These are phyloP conservation scores for Ustilago cynodontis DNA, from an alignment of 1,284 basidiomycete species.

Conservation along the genomic window DNA sequence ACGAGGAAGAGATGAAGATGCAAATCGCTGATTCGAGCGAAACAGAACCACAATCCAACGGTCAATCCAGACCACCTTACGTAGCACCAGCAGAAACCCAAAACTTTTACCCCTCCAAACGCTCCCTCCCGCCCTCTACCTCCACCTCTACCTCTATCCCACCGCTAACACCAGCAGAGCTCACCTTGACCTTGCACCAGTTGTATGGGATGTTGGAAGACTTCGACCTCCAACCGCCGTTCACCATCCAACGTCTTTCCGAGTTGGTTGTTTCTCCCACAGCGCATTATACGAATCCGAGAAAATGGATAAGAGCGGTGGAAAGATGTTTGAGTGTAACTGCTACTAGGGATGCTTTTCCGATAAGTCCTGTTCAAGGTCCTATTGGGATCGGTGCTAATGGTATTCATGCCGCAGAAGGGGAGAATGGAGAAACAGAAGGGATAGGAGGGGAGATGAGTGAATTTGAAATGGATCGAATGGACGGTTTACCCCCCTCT, in stretches of 20 bases:
- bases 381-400: conserved; percentile 9
- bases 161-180: conserved; percentile 2
- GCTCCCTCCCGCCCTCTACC: conserved; percentile 1
- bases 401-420: conserved; percentile 1
- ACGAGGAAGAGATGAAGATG: not conserved
- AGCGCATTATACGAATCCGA: conserved; percentile 24
- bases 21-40: too few species aligned
- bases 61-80: conserved; percentile 1
- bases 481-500: conserved; percentile 29
- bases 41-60: not conserved
- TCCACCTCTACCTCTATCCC: not conserved
- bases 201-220: conserved; percentile 49
- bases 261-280: conserved; percentile 42
- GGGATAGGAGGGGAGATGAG: conserved; percentile 8
- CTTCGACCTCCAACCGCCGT: conserved; percentile 57
- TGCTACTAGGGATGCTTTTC: conserved; percentile 51
- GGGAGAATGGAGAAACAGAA: not conserved
- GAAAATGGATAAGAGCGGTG: conserved; percentile 47
- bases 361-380: conserved; percentile 36
- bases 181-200: not conserved
- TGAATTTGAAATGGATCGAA: conserved; percentile 38
- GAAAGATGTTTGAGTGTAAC: conserved; percentile 48
- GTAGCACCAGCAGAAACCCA: conserved; percentile 25
- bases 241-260: conserved; percentile 57
- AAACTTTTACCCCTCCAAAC: conserved; percentile 42